Evolutionary conservation across 1,284 basidiomycete genomes (phyloP), one percentile per base, ranked within the genome.

Genomic region (Farysia itapuensis): DNA sequence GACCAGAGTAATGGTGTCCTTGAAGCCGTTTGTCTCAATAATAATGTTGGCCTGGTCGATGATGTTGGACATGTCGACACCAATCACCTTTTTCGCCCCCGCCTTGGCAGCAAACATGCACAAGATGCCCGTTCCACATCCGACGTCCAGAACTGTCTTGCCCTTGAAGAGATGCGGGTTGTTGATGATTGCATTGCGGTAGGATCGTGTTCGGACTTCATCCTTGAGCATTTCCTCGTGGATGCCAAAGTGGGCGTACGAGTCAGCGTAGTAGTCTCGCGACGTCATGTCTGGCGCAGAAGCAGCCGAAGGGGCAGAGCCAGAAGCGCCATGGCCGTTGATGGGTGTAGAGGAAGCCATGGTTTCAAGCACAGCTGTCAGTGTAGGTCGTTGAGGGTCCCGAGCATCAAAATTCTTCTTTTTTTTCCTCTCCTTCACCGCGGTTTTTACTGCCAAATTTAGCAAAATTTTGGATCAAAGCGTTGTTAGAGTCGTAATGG

Each of bases 31-130:
- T 14, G 90, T 89, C 70, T 92, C 87, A 63, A 97, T 85, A 68
- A 98, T 98, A 80, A 92, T 93, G 81, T 87, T 85, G 5, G 95
- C 95, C 81, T 98, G 93, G 81, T 97, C 94, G 77, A 97, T 89
- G 80, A 99, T 99, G 81, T 98, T 97, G 63, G 91, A 96, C 95
- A 98, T 98, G 80, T 99, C 95, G 78, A 99, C 94, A 32, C 74
- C 74, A 23, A 76, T 72, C 26, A 99, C 95, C 69, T 90, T 90
- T 74, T 88, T 87, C 36, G 95, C 95, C 32, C 95, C 95, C 22
- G 95, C 95, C 79, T 90, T 93, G 43, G 94, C 92, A 38, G 95
- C 95, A 74, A 99, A 99, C 93, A 99, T 96, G 72, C 89, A 94
- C 34, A 99, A 82, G 65, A 99, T 98, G 53, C 95, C 95, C 7